Evolutionary conservation across 2,329 filamentous ascomycete species (phyloP), one percentile per base, ranked within the genome.

Genomic region (Colletotrichum limetticola): DNA sequence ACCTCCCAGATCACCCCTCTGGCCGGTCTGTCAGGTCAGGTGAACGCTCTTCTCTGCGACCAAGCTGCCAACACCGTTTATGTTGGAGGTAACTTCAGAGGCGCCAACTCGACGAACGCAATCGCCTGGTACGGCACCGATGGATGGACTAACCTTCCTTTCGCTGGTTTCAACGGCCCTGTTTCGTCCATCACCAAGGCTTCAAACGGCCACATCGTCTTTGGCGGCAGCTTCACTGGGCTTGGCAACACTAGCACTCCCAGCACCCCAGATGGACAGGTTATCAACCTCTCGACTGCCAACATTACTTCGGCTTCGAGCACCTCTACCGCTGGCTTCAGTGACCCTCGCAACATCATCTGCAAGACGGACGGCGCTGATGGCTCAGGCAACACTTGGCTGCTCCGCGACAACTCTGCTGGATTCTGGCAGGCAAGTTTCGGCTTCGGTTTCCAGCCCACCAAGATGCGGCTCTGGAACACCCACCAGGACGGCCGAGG

Each of bases 91-190:
- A 92, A 91, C 74, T 98, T 99, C 80, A 91, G 89, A 68, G 92
- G 91, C 55, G 89, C 86, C 49, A 94, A 97, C 79, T 97, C 95
- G 7, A 94, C 93, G 30, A 98, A 99, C 81, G 97, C 96, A 6
- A 92, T 98, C 77, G 90, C 93, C 14, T 98, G 95, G 95, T 86
- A 89, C 28, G 86, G 86, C 30, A 89, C 86, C 11, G 85, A 90
- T 35, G 91, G 90, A 61, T 98, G 94, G 92, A 89, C 89, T 24
- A 93, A 94, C 78, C 85, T 99, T 69, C 93, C 96, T 2, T 99
- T 99, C 85, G 91, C 92, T 53, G 97, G 97, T 26, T 97, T 99
- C 84, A 98, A 98, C 83, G 95, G 95, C 30, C 94, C 94, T 2
- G 95, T 99, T 64, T 90, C 91, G 74, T 93, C 95, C 49, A 98